Evolutionary conservation across 2,329 filamentous ascomycete species (phyloP), one percentile per base, ranked within the genome.

Genomic region (Thielaviopsis musarum): DNA sequence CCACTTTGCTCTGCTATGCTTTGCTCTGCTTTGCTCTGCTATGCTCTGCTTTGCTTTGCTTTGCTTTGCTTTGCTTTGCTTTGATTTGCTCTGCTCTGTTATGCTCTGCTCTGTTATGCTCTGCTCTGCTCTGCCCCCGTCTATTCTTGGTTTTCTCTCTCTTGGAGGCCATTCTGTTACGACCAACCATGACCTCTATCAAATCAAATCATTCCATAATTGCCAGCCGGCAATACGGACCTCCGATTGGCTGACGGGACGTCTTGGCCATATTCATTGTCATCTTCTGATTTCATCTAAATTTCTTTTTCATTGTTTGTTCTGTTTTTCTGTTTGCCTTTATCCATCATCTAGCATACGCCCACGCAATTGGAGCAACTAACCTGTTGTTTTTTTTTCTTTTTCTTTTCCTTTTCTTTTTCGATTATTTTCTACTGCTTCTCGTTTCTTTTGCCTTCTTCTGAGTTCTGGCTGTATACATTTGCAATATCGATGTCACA

Each of bases 321-420:
- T 60, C 63, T 51, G 59, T 59, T 61, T 38, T 60, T 61, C 54
- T 62, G 56, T 65, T 57, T 30, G 62, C 61, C 49, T 61, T 56
- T 19, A 51, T 54, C 22, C 19, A 48, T 38, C 24, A 54, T 30
- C 21, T 51, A 41, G 52, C 38, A 49, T 49, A 49, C 45, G 45
- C 45, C 45, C 45, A 49, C n/a, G 45, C 6, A 49, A 49, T 21
- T 49, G 45, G 45, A 49, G 45, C 45, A 49, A 21, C n/a, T 4
- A 9, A 45, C 38, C 28, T 21, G 19, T 49, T 21, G 19, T 26
- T 53, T 48, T 49, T 28, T 53, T 48, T 22, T 30, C 41, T 52
- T 24, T 24, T 54, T 28, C 52, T 54, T 30, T 56, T 30, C 57
- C 26, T 21, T 56, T 28, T 54, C 13, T 34, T 24, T 49, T 45